Evolutionary conservation across 148 eudicot genomes (phyloP), one percentile per base, ranked within the genome.

Genomic region (Nyssa sinensis): DNA sequence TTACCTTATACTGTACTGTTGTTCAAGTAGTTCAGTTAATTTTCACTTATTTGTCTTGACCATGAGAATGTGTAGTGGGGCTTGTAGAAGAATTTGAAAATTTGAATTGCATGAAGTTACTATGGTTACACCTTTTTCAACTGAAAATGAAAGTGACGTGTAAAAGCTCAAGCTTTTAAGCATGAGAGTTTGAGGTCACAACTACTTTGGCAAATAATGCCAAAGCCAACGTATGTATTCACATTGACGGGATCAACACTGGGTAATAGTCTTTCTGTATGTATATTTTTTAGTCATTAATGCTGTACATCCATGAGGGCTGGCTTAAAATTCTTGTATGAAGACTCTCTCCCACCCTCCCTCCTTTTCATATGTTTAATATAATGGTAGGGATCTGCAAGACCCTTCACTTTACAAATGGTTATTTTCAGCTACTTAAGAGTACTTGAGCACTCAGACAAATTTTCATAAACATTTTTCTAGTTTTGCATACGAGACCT

Each of bases 11-110:
- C n/a, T n/a, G n/a, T n/a, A n/a, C n/a, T n/a, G n/a, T n/a, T n/a
- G n/a, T n/a, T n/a, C n/a, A n/a, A n/a, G n/a, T n/a, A n/a, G n/a
- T n/a, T n/a, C n/a, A n/a, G n/a, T n/a, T n/a, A n/a, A n/a, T n/a
- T n/a, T n/a, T n/a, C n/a, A n/a, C 32, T 12, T 5, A 33, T 34
- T 7, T 71, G 21, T 31, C 9, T 59, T 58, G 49, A 59, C 74
- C 12, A 33, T 70, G 30, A 29, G 63, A 70, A 24, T 69, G 34
- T 39, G 72, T 31, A 21, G n/a, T n/a, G 41, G 33, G 28, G 61
- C 35, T n/a, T 35, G 27, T 44, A 29, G 51, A 51, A 49, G 8
- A 29, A 4, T 21, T 69, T 69, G 3, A 16, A 51, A n/a, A 49
- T 30, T 23, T n/a, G 12, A 9, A n/a, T n/a, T n/a, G n/a, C 32